These are phyloP conservation scores for Fusarium proliferatum DNA, from an alignment of 2,329 filamentous ascomycete species.

Conservation along the genomic window DNA sequence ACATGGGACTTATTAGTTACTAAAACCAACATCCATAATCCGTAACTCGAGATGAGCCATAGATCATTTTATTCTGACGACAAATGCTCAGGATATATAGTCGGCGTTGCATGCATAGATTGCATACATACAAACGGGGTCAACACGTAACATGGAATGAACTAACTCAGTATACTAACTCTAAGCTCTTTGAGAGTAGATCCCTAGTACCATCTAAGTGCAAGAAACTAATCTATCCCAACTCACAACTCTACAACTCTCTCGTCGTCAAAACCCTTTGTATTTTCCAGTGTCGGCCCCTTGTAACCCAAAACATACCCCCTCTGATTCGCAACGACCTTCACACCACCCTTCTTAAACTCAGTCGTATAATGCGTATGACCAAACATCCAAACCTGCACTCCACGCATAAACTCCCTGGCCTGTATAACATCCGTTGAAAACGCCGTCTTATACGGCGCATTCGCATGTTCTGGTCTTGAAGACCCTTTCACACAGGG, in stretches of 20 bases:
- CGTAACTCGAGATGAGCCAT: neutral
- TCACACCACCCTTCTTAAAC: slow-evolving; percentile 47
- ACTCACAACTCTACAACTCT: slow-evolving; percentile 39
- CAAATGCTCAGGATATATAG: neutral
- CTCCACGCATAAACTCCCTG: slow-evolving; percentile 49
- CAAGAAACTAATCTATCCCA: neutral
- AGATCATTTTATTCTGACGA: neutral
- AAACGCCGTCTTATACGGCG: slow-evolving; percentile 62
- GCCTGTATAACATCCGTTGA: slow-evolving; percentile 58
- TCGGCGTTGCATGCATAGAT: neutral
- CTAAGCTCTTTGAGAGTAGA: neutral
- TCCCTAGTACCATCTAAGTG: neutral
- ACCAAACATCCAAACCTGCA: slow-evolving; percentile 58
- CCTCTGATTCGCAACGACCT: slow-evolving; percentile 59
- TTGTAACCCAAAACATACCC: slow-evolving; percentile 52
- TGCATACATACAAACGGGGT: too few species aligned
- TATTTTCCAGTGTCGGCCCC: slow-evolving; percentile 40
- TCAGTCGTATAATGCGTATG: slow-evolving; percentile 60
- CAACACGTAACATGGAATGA: neutral
- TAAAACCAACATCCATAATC: neutral
- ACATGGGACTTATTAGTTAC: neutral
- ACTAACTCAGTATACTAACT: neutral
- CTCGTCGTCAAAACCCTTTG: slow-evolving; percentile 39
- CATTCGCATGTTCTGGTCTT: slow-evolving; percentile 59
- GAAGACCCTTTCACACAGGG: slow-evolving; percentile 62